Conservation (phyloP, 2,329 filamentous ascomycete species). For the Coniochaeta sp. region DNA sequence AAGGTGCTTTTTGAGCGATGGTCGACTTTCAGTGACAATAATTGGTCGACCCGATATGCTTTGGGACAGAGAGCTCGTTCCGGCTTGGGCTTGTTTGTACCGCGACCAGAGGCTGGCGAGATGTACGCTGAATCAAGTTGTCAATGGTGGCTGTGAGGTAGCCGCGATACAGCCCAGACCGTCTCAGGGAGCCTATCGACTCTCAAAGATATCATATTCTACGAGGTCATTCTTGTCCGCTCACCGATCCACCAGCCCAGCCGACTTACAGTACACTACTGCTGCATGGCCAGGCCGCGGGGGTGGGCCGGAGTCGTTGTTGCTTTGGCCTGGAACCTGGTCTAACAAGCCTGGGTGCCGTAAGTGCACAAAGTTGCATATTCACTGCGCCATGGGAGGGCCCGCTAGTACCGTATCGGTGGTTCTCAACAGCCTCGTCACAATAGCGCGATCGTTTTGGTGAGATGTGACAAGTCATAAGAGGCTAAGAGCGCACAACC, state of each 20-base stretch:
- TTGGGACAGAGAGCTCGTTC: background rate
- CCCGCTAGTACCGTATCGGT: background rate
- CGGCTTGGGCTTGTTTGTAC: background rate
- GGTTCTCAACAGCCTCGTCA: background rate
- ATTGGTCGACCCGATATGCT: background rate
- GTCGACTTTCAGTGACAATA: background rate
- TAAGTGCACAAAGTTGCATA: background rate
- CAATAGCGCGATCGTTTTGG: background rate
- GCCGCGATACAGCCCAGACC: background rate
- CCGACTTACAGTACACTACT: no score
- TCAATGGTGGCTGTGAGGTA: background rate
- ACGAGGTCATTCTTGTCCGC: background rate
- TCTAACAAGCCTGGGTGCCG: background rate
- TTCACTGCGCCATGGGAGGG: background rate
- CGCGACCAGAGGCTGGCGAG: background rate
- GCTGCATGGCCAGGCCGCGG: no score
- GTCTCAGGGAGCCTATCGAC: background rate
- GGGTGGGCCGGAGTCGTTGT: no score
- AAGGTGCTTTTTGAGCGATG: background rate
- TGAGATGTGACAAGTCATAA: background rate
- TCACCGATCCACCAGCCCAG: background rate
- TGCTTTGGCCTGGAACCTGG: background rate
- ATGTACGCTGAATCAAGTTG: background rate
- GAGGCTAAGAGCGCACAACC: background rate
- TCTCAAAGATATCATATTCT: background rate